These are phyloP conservation scores for Sanghuangporus sanghuang DNA, from an alignment of 1,284 basidiomycete species.

Conservation along the genomic window DNA sequence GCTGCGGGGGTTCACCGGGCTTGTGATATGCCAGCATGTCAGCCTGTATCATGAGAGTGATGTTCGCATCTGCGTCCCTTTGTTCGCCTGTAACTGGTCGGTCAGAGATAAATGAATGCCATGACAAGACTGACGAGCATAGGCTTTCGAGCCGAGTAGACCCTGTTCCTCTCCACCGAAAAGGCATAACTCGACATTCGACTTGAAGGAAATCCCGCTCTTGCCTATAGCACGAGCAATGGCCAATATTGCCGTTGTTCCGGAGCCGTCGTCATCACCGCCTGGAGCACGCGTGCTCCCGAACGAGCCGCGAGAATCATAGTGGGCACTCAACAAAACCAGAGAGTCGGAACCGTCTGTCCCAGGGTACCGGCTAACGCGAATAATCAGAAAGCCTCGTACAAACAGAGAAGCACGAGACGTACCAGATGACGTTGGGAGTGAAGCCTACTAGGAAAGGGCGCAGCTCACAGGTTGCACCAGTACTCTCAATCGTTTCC, in stretches of 20 bases:
- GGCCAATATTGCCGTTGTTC: slow-evolving; percentile 68
- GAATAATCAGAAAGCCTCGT: background rate
- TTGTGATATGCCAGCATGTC: slow-evolving; percentile 85
- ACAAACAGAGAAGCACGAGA: background rate
- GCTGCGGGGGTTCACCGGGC: slow-evolving; percentile 69
- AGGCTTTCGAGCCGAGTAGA: slow-evolving; percentile 57
- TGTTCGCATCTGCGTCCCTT: slow-evolving; percentile 50
- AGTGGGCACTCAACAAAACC: slow-evolving; percentile 76
- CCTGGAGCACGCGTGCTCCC: slow-evolving; percentile 70
- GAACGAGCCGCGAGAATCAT: slow-evolving; percentile 84
- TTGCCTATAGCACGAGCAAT: slow-evolving; percentile 68
- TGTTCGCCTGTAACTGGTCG: slow-evolving; percentile 41
- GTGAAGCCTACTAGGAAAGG: slow-evolving; percentile 68
- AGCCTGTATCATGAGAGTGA: slow-evolving; percentile 81
- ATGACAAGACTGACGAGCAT: slow-evolving; percentile 48
- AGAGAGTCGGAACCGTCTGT: slow-evolving; percentile 48
- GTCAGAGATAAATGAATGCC: background rate
- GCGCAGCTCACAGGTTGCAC: slow-evolving; percentile 65
- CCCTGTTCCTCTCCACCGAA: slow-evolving; percentile 77
- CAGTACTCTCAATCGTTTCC: slow-evolving; percentile 61
- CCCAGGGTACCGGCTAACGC: slow-evolving; percentile 47
- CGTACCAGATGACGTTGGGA: slow-evolving; percentile 80
- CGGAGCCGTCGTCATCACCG: slow-evolving; percentile 78
- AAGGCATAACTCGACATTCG: slow-evolving; percentile 62
- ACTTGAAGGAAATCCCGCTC: slow-evolving; percentile 56